Evolutionary conservation across 805 yeast genomes (phyloP).

Genomic region (Yamadazyma nakazawae): DNA sequence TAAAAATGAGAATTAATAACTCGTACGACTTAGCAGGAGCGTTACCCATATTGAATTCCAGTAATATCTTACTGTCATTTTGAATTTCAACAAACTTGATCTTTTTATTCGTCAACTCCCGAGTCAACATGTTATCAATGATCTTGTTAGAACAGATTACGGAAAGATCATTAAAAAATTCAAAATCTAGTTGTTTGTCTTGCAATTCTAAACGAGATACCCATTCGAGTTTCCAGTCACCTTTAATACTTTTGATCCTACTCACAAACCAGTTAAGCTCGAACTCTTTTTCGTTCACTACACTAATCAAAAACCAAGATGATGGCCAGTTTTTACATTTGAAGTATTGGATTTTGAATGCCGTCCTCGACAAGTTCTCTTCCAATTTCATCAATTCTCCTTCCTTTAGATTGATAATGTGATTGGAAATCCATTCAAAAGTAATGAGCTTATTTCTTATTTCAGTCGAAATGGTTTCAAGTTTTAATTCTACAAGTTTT

Average conservation of each 20-base stretch:
- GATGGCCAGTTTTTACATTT: slow-evolving; percentile 54
- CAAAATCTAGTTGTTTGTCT: slow-evolving; percentile 22
- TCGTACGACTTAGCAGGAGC: slow-evolving; percentile 1
- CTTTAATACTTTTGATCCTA: slow-evolving; percentile 44
- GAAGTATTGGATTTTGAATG: slow-evolving; percentile 34
- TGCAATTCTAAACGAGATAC: slow-evolving; percentile 14
- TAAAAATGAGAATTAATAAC: slow-evolving; percentile 10
- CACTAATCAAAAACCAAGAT: slow-evolving; percentile 50
- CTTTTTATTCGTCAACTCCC: slow-evolving; percentile 42
- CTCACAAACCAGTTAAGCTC: slow-evolving; percentile 51
- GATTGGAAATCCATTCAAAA: slow-evolving; percentile 66
- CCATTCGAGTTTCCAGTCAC: slow-evolving; percentile 58
- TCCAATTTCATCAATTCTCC: slow-evolving; percentile 45
- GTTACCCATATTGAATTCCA: slow-evolving; percentile 14
- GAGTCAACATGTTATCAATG: slow-evolving; percentile 50
- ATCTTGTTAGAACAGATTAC: slow-evolving; percentile 45
- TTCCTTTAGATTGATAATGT: slow-evolving; percentile 47
- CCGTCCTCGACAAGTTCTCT: neutral
- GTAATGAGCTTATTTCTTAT: slow-evolving; percentile 56
- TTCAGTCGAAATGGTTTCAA: slow-evolving; percentile 49
- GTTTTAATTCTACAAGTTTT: slow-evolving; percentile 43
- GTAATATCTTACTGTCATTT: slow-evolving; percentile 12
- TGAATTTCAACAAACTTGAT: slow-evolving; percentile 33
- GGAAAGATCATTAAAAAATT: slow-evolving; percentile 38
- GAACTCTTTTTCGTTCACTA: slow-evolving; percentile 35